Conservation (phyloP, 2,329 filamentous ascomycete species). For the Arthrobotrys pseudoclavata region DNA sequence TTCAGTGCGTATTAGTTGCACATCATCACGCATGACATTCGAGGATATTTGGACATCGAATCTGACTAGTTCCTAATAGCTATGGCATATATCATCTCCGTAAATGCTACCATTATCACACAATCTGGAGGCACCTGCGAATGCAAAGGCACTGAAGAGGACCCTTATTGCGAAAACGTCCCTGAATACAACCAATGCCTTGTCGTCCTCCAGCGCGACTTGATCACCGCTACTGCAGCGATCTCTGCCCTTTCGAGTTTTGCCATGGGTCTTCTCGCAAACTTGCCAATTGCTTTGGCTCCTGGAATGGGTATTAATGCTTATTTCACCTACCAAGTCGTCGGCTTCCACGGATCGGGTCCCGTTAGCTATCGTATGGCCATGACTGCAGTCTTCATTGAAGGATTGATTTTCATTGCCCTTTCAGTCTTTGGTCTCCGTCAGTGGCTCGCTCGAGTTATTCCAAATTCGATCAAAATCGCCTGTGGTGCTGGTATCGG, state of each 20-base stretch:
- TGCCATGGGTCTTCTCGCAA: conserved; percentile 85
- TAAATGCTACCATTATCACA: conserved; percentile 65
- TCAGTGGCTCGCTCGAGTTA: conserved; percentile 87
- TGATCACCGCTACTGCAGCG: conserved; percentile 87
- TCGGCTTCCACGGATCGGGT: conserved; percentile 81
- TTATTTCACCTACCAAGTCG: conserved; percentile 83
- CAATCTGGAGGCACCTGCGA: conserved; percentile 56
- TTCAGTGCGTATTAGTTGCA: conserved; percentile 43
- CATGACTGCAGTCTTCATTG: conserved; percentile 87
- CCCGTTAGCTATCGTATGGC: conserved; percentile 81
- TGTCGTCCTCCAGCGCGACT: conserved; percentile 77
- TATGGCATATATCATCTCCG: conserved; percentile 80
- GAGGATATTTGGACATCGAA: neutral
- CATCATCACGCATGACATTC: neutral
- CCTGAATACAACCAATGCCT: conserved; percentile 75
- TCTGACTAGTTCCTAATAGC: conserved; percentile 68
- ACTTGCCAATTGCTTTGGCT: conserved; percentile 79
- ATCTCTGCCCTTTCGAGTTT: conserved; percentile 85
- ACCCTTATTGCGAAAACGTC: neutral
- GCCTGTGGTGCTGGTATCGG: conserved; percentile 89
- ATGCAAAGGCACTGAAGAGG: conserved; percentile 28
- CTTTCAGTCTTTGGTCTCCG: conserved; percentile 84
- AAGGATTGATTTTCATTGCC: conserved; percentile 86
- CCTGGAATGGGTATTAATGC: conserved; percentile 87
- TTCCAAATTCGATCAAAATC: conserved; percentile 86